These are phyloP conservation scores for Ascochyta lentis DNA, from an alignment of 2,329 filamentous ascomycete genomes.

Conservation along the genomic window DNA sequence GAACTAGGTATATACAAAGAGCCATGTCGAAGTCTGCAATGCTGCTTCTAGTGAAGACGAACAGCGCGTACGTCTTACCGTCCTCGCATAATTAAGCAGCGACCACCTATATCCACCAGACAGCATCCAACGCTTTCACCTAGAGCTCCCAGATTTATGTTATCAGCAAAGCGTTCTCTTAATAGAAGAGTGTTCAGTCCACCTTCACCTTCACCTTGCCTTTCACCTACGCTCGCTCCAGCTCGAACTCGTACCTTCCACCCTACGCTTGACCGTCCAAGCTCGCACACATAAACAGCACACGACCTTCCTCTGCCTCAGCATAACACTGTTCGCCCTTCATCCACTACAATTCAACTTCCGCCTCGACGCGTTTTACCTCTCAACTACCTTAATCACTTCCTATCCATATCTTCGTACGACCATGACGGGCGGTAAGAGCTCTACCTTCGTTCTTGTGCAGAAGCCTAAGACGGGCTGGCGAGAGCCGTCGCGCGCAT, in stretches of 20 bases:
- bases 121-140: neutral
- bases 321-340: neutral
- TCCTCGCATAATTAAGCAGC: no score
- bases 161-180: neutral
- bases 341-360: neutral
- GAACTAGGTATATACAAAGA: no score
- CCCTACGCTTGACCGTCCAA: neutral
- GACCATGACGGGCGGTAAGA: neutral
- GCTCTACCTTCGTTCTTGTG: neutral
- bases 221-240: neutral
- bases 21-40: no score
- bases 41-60: no score
- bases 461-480: slow-evolving; percentile 3
- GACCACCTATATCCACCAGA: no score
- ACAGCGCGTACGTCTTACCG: no score
- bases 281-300: neutral
- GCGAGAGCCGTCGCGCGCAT: neutral
- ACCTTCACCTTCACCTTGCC: slow-evolving; percentile 5
- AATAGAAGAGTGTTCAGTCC: neutral
- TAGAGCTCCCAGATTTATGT: neutral
- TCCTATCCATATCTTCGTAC: neutral
- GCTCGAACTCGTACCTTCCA: neutral
- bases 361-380: no score
- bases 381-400: neutral
- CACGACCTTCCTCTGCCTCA: neutral